Conservation (phyloP, 2,329 filamentous ascomycete species). For the Diaporthe sp. region DNA sequence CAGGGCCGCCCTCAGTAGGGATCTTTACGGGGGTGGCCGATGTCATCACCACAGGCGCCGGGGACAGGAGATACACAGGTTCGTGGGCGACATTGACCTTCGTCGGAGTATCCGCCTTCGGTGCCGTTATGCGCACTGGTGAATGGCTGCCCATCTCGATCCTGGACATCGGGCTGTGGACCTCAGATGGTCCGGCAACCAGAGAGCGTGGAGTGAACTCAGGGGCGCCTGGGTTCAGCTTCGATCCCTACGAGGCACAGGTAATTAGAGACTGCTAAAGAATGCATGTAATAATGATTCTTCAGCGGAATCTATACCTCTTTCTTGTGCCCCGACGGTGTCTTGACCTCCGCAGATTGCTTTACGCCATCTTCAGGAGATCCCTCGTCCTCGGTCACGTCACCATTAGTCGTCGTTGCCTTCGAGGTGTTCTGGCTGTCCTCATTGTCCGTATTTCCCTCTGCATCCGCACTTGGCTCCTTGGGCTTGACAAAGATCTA, state of each 20-base stretch:
- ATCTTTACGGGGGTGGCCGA: conserved; percentile 26
- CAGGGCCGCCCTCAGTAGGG: neutral
- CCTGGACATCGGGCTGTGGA: conserved; percentile 38
- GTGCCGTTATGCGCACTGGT: conserved; percentile 15
- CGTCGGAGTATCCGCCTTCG: neutral
- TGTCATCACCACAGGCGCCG: conserved; percentile 4
- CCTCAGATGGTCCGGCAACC: conserved; percentile 34
- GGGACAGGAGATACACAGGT: neutral
- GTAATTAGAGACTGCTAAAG: conserved; percentile 55
- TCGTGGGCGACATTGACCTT: neutral
- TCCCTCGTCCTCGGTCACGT: conserved; percentile 47
- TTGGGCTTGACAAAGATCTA: conserved; percentile 60
- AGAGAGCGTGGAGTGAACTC: conserved; percentile 62
- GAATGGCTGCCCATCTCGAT: conserved; percentile 35
- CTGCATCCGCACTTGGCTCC: conserved; percentile 47
- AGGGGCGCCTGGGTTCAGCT: conserved; percentile 65
- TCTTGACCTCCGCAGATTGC: conserved; percentile 41
- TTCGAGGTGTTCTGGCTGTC: conserved; percentile 45
- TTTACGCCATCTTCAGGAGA: conserved; percentile 40
- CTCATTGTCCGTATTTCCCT: conserved; percentile 39
- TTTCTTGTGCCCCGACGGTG: conserved; percentile 53
- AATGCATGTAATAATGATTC: conserved; percentile 49
- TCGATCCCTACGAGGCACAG: conserved; percentile 56
- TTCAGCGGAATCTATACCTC: conserved; percentile 59
- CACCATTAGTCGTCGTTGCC: conserved; percentile 49